Percentiles rank a stretch among this genome's conserved stretches.
These are phyloP conservation scores for Moricandia moricandioides DNA, from an alignment of 345 rosid genomes.

Conservation along the genomic window DNA sequence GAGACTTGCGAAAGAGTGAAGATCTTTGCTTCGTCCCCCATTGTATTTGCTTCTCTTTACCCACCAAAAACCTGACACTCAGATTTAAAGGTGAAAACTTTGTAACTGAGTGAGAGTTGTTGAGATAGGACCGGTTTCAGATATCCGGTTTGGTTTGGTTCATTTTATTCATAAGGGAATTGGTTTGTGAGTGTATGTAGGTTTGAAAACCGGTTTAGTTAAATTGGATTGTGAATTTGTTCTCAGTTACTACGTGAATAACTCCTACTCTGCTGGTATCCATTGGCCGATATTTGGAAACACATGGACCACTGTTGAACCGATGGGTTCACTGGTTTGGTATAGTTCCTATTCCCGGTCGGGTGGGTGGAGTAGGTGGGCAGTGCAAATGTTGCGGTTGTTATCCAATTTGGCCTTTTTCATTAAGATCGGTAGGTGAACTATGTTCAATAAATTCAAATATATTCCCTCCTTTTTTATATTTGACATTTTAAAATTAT, in stretches of 20 bases:
- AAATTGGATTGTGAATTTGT: background rate
- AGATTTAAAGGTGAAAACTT: conserved; percentile 25
- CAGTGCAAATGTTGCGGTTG: too few relatives aligned
- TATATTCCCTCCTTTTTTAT: too few relatives aligned
- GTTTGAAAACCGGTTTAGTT: conserved; percentile 5
- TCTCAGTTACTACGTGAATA: background rate
- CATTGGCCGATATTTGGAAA: background rate
- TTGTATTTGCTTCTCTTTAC: conserved; percentile 23
- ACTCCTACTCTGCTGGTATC: background rate
- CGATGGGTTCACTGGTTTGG: conserved; percentile 12
- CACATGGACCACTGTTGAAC: conserved; percentile 10
- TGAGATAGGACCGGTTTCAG: conserved; percentile 15
- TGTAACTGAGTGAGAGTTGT: conserved; percentile 21
- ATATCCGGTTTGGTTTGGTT: conserved; percentile 6
- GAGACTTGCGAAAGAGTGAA: conserved; percentile 70
- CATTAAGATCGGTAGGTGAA: too few relatives aligned
- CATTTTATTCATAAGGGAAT: background rate
- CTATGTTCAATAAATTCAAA: too few relatives aligned
- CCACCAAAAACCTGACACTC: conserved; percentile 30
- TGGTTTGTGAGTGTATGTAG: background rate
- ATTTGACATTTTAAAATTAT: too few relatives aligned
- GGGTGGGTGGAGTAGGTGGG: conserved; percentile 19
- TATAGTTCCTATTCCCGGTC: conserved; percentile 5
- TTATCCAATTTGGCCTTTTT: too few relatives aligned
- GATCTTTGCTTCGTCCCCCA: conserved; percentile 52